These are phyloP conservation scores for Fusarium sublunatum DNA, from an alignment of 2,329 filamentous ascomycete species.

Conservation along the genomic window DNA sequence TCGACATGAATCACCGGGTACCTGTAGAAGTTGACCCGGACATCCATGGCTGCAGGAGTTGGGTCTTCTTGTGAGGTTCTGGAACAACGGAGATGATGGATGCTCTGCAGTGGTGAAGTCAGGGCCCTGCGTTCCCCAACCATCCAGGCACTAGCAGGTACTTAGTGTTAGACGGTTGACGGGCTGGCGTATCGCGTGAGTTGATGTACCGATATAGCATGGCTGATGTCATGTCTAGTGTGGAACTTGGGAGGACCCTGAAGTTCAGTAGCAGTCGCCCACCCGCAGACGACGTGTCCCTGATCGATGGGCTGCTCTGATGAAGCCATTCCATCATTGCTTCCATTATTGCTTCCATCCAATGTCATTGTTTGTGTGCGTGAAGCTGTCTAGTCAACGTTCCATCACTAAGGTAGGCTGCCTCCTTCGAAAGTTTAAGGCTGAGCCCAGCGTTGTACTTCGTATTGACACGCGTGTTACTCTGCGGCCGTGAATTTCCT, in stretches of 20 bases:
- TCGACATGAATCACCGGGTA: constrained; percentile 13
- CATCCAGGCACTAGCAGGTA: constrained; percentile 10
- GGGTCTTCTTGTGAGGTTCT: constrained; percentile 10
- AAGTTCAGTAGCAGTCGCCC: constrained; percentile 17
- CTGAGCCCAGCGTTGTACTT: background rate
- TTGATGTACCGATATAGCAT: constrained; percentile 7
- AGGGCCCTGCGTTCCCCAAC: constrained; percentile 10
- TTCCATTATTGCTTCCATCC: background rate
- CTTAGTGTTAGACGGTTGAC: constrained; percentile 25
- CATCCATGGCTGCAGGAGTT: too few relatives aligned
- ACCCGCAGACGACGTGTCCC: constrained; percentile 20
- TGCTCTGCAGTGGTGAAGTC: constrained; percentile 35
- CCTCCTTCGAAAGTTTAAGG: background rate
- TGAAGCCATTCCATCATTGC: constrained; percentile 20
- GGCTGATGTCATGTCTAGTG: constrained; percentile 39
- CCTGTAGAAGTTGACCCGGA: background rate
- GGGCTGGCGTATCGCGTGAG: constrained; percentile 25
- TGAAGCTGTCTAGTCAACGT: constrained; percentile 1
- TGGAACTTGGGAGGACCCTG: constrained; percentile 20
- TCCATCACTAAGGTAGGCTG: background rate
- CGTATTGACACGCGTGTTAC: background rate
- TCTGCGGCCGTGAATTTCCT: constrained; percentile 31
- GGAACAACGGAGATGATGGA: constrained; percentile 31
- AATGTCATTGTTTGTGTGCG: constrained; percentile 14
- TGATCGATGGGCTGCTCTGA: constrained; percentile 16